Percentiles rank a stretch among this genome's conserved stretches.
Evolutionary conservation across 257 asterid genomes (phyloP).

Genomic region (Apocynum venetum): DNA sequence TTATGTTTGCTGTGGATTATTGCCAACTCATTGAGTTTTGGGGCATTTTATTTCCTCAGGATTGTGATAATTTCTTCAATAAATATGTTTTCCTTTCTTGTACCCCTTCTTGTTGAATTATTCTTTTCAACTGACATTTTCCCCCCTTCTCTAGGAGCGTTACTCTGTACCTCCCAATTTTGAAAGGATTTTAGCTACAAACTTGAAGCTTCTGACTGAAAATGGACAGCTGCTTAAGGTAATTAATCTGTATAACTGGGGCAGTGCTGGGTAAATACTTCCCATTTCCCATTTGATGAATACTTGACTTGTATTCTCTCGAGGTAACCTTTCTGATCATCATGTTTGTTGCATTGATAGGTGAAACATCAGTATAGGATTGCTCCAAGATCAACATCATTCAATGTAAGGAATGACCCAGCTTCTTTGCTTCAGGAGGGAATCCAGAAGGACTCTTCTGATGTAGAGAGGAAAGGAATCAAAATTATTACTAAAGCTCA

Average conservation of each 20-base stretch:
- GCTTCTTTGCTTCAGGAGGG: constrained; percentile 30
- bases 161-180: constrained; percentile 53
- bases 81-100: not conserved
- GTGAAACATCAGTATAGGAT: constrained; percentile 81
- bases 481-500: constrained; percentile 51
- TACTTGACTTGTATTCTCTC: not conserved
- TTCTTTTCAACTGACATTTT: not conserved
- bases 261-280: not conserved
- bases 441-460: constrained; percentile 30
- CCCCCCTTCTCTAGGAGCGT: constrained; percentile 47
- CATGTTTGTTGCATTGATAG: constrained; percentile 36
- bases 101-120: not conserved
- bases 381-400: constrained; percentile 52
- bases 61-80: not conserved
- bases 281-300: not conserved
- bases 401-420: constrained; percentile 30
- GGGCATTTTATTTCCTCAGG: not conserved
- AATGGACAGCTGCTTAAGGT: constrained; percentile 76
- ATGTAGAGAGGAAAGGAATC: constrained; percentile 30
- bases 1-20: not conserved
- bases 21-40: not conserved
- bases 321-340: not conserved
- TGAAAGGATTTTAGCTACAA: constrained; percentile 55
- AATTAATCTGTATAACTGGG: constrained; percentile 4
- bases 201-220: constrained; percentile 69